A percentile compares a stretch with the other conserved stretches of the same genome.
Conservation (phyloP, 441 rosid species). For the Aquilaria agallochum region DNA sequence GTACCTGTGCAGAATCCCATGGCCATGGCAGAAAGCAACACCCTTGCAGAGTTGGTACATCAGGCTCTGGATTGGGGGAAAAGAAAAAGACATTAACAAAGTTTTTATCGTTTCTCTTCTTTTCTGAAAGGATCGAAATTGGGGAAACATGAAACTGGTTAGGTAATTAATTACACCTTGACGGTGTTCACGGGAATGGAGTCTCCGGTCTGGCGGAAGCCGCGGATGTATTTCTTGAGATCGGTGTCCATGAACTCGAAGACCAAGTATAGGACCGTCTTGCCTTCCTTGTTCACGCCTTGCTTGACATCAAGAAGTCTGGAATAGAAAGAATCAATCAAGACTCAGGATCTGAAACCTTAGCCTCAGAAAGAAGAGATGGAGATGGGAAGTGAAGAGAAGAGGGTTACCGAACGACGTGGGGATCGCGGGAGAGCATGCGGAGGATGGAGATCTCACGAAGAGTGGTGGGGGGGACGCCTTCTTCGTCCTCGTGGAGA, state of each 20-base stretch:
- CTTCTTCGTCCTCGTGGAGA: conserved; percentile 97
- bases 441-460: conserved; percentile 98
- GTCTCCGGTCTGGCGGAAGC: conserved; percentile 58
- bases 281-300: conserved; percentile 84
- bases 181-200: conserved; percentile 43
- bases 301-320: conserved; percentile 94
- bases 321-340: conserved; percentile 4
- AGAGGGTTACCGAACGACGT: conserved; percentile 60
- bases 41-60: conserved; percentile 98
- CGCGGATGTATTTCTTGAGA: conserved; percentile 83
- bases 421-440: conserved; percentile 97
- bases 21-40: conserved; percentile 94
- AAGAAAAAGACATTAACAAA: neutral
- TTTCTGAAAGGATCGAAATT: too few relatives aligned
- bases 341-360: neutral
- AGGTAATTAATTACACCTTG: conserved; percentile 39
- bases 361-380: neutral
- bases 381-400: neutral
- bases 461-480: conserved; percentile 99
- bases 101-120: too few relatives aligned
- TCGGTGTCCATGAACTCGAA: conserved; percentile 97
- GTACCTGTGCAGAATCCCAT: conserved; percentile 93
- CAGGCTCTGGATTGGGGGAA: conserved; percentile 51
- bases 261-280: conserved; percentile 90
- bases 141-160: too few relatives aligned